These are phyloP conservation scores for Saccharomycopsis synnaedendra DNA, from an alignment of 805 yeast species.

Conservation along the genomic window DNA sequence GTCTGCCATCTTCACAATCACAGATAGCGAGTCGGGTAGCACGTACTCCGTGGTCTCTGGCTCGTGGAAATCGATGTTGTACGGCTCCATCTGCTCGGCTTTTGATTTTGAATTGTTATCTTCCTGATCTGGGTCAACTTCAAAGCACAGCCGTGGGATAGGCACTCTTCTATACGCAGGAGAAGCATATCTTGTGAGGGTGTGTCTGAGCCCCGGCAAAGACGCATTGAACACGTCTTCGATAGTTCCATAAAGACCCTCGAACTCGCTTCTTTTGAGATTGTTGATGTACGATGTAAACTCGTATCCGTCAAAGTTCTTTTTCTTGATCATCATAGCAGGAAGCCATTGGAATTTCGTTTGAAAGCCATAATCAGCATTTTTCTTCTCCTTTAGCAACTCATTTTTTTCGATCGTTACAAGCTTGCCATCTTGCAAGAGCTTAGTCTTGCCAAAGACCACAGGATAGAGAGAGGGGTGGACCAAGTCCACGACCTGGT, in stretches of 20 bases:
- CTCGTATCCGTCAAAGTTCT: conserved; percentile 13
- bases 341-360: conserved; percentile 30
- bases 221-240: conserved; percentile 23
- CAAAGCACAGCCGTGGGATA: conserved; percentile 3
- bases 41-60: no score
- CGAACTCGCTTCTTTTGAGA: conserved; percentile 24
- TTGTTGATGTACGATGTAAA: conserved; percentile 30
- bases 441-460: conserved; percentile 20
- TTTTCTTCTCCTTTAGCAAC: neutral
- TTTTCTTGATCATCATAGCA: conserved; percentile 18
- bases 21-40: no score
- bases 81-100: no score
- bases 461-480: conserved; percentile 31
- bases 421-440: neutral
- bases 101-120: conserved; percentile 8
- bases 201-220: conserved; percentile 25
- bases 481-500: conserved; percentile 28
- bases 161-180: neutral
- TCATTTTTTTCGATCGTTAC: neutral
- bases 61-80: no score
- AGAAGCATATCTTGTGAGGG: conserved; percentile 19
- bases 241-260: conserved; percentile 23
- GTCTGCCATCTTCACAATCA: conserved; percentile 29
- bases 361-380: conserved; percentile 14
- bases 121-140: conserved; percentile 20